A percentile compares a stretch with the other conserved stretches of the same genome.
phyloP scores from a whole-genome alignment of 352 stramenopile species.

The Plasmopara muralis region DNA sequence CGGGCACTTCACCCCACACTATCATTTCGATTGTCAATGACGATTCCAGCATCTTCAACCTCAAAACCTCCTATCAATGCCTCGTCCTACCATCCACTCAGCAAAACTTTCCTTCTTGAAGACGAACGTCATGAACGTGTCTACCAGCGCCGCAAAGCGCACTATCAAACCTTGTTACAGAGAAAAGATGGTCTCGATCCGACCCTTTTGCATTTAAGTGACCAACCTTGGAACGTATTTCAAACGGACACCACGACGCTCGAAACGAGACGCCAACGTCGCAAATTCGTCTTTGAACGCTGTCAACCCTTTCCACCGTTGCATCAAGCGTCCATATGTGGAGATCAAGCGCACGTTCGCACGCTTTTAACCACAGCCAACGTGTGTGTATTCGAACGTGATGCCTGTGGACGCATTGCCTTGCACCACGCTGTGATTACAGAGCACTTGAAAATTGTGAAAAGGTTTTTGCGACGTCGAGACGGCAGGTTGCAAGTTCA shows the following conservation, averaged over 20 bases:
- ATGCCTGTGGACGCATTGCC: conserved; percentile 33
- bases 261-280: conserved; percentile 10
- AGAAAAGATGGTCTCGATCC: conserved; percentile 5
- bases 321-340: conserved; percentile 26
- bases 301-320: conserved; percentile 26
- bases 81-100: background rate
- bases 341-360: conserved; percentile 15
- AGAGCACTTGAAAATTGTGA: conserved; percentile 29
- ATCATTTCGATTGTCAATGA: background rate
- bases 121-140: conserved; percentile 2
- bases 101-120: conserved; percentile 5
- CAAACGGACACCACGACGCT: conserved; percentile 4
- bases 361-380: conserved; percentile 10
- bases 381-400: conserved; percentile 27
- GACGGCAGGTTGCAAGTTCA: conserved; percentile 40
- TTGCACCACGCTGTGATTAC: conserved; percentile 49
- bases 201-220: conserved; percentile 13
- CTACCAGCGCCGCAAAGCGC: conserved; percentile 6
- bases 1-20: too few species aligned
- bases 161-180: conserved; percentile 7
- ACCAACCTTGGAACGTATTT: conserved; percentile 40
- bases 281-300: conserved; percentile 29
- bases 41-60: background rate
- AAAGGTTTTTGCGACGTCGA: conserved; percentile 24
- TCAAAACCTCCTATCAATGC: background rate